phyloP scores from a whole-genome alignment of 257 asterid genomes.

The Solanum arcanum region DNA sequence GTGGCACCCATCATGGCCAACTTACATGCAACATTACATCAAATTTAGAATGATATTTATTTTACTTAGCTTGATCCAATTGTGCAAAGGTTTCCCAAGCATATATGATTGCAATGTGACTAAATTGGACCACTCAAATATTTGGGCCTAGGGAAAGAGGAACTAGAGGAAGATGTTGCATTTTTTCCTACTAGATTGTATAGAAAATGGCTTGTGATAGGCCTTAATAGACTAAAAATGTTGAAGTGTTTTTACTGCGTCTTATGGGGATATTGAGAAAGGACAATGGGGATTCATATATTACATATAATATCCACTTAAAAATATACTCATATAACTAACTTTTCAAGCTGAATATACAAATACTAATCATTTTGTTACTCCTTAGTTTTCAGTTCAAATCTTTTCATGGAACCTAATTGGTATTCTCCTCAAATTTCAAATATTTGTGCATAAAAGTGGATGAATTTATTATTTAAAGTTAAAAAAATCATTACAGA shows the following conservation, averaged over 20 bases:
- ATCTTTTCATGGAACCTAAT: background rate
- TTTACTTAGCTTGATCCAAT: background rate
- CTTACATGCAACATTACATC: background rate
- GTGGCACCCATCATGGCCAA: background rate
- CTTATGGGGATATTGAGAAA: background rate
- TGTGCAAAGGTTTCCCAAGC: background rate
- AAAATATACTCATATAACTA: background rate
- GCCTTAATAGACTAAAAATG: background rate
- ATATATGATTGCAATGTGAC: background rate
- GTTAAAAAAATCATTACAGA: too few species aligned
- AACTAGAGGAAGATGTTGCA: background rate
- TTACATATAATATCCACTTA: background rate
- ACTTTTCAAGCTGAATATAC: background rate
- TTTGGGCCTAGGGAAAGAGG: background rate
- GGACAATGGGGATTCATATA: background rate
- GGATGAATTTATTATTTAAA: background rate
- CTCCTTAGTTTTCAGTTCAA: background rate
- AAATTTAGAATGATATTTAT: background rate
- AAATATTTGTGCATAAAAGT: background rate
- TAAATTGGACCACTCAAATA: background rate
- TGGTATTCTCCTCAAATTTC: background rate
- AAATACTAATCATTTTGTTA: background rate
- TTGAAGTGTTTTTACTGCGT: background rate
- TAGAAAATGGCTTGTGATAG: background rate
- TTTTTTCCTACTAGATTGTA: background rate